Conservation (phyloP, 768 basidiomycete genomes). For the Ramaria sp. region DNA sequence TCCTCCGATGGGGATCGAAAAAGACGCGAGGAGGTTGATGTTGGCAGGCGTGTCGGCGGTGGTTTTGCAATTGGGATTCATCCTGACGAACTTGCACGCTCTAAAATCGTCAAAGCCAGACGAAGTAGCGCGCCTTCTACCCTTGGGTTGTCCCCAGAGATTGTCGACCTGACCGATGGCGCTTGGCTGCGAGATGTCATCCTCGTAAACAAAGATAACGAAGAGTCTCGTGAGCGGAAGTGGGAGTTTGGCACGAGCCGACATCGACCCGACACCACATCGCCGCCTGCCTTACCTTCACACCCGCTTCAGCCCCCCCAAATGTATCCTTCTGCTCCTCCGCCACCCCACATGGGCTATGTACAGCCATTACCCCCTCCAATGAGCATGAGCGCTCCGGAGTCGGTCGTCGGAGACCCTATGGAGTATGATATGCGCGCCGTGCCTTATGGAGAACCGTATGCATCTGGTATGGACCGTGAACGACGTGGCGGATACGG, state of each 20-base stretch:
- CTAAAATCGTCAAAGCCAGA: constrained; percentile 9
- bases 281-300: not conserved
- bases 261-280: not conserved
- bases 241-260: constrained; percentile 51
- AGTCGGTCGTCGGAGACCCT: not conserved
- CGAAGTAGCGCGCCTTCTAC: not conserved
- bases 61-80: constrained; percentile 35
- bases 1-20: constrained; percentile 2
- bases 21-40: constrained; percentile 12
- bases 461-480: not conserved
- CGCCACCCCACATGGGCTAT: constrained; percentile 4
- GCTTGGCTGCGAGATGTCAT: not conserved
- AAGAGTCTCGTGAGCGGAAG: constrained; percentile 20
- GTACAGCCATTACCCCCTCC: not conserved
- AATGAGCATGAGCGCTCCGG: not conserved
- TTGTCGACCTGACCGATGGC: constrained; percentile 9
- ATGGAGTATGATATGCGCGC: not conserved
- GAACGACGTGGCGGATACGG: not conserved
- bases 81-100: constrained; percentile 27
- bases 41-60: constrained; percentile 2
- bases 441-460: not conserved
- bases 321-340: constrained; percentile 3
- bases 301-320: not conserved
- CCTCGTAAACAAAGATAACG: not conserved
- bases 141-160: not conserved